phyloP scores from a whole-genome alignment of 306 rosid species.

The Cicer arietinum region DNA sequence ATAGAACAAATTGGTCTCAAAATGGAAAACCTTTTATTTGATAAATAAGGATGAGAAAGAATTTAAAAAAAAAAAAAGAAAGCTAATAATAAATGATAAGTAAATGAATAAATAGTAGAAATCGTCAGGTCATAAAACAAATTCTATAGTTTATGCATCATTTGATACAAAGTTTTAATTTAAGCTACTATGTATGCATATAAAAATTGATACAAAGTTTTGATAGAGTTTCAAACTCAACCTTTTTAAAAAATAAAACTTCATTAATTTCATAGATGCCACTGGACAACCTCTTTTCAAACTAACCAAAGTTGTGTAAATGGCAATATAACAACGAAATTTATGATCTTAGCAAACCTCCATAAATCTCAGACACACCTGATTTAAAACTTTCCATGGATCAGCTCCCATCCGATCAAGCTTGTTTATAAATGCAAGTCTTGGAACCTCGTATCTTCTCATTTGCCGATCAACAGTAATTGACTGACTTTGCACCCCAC shows the following conservation, averaged over 20 bases:
- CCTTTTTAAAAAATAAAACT: background rate
- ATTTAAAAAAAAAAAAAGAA: background rate
- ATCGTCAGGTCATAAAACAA: slow-evolving; percentile 27
- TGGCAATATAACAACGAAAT: slow-evolving; percentile 29
- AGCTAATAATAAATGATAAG: slow-evolving; percentile 15
- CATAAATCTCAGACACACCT: slow-evolving; percentile 59
- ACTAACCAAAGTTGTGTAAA: slow-evolving; percentile 23
- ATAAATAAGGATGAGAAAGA: slow-evolving; percentile 15
- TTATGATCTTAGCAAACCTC: slow-evolving; percentile 1
- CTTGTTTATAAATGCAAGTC: slow-evolving; percentile 94
- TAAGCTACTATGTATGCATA: too few relatives aligned
- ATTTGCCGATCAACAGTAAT: slow-evolving; percentile 97
- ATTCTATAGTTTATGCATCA: slow-evolving; percentile 5
- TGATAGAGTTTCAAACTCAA: slow-evolving; percentile 11
- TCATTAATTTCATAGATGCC: slow-evolving; percentile 10
- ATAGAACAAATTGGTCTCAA: slow-evolving; percentile 28
- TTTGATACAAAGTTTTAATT: slow-evolving; percentile 7
- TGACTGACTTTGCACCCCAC: slow-evolving; percentile 99
- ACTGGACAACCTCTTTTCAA: slow-evolving; percentile 2
- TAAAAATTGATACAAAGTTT: too few relatives aligned
- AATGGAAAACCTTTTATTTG: slow-evolving; percentile 4
- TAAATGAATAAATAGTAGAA: slow-evolving; percentile 22
- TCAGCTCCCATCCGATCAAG: slow-evolving; percentile 99
- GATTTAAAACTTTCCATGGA: slow-evolving; percentile 97
- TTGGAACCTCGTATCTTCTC: slow-evolving; percentile 96